Base-by-base conservation (phyloP, 805 yeast genomes). In the Myxozyma udenii region DNA sequence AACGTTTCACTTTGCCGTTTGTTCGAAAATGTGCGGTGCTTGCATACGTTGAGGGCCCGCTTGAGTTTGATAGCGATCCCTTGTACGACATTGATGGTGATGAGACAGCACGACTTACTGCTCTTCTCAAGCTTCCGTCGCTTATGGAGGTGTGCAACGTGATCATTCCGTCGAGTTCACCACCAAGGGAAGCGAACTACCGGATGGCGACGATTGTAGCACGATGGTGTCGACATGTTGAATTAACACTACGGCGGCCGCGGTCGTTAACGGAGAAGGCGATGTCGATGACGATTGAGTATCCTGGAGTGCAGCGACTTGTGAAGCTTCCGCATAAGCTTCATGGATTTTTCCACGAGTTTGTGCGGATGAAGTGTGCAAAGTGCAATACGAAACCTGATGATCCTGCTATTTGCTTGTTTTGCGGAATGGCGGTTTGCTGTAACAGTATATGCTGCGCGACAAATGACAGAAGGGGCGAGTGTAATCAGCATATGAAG, bases 341-440 rank as follows among this genome's bases (percentile, higher is more conserved):
- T 53, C 90, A 85, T 63, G 73, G 71, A 35, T 81, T 88, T 57
- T 87, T 85, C 69, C 82, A 87, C 2, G 72, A 77, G 33, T 72
- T 78, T 5, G 47, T 46, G 18, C 46, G 43, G 16, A 18, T 44
- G 46, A 48, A 37, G 69, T 39, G 71, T 71, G 12, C 21, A 69
- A 65, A 61, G 74, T 72, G 74, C 42, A 44, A 40, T 2, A 43
- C 37, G 16, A 47, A 60, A 16, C 72, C 76, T 0, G 55, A 69
- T 2, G 95, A 90, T 58, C 93, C 95, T 0, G 96, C 95, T 0
- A 72, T 91, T 7, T 91, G 98, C 63, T 69, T 91, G 48, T 84
- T 83, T 55, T 93, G 98, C 69, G 93, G 89, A 0, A 69, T 71
- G 9, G 74, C 82, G 5, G 74, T 87, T 21, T 81, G 82, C 55